These are phyloP conservation scores for Priceomyces carsonii DNA, from an alignment of 805 yeast species.

Conservation along the genomic window DNA sequence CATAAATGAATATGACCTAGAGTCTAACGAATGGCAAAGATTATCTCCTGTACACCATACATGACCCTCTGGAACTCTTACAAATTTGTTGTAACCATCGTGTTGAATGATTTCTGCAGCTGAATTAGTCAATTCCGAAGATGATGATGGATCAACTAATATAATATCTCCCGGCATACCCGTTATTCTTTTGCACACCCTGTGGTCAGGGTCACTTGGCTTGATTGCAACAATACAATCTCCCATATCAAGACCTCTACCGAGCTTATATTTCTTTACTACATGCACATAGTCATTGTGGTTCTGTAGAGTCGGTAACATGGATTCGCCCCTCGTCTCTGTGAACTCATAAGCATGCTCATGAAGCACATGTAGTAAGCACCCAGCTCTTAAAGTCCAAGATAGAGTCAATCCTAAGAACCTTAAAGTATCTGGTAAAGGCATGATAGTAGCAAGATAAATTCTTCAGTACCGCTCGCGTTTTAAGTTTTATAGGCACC, in stretches of 20 bases:
- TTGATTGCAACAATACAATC: conserved; percentile 86
- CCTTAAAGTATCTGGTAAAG: conserved; percentile 20
- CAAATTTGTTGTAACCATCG: conserved; percentile 54
- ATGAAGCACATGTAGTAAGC: conserved; percentile 65
- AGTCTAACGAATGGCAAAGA: conserved; percentile 80
- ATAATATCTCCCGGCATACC: conserved; percentile 96
- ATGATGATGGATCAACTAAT: conserved; percentile 73
- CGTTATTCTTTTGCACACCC: conserved; percentile 90
- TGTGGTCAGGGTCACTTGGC: conserved; percentile 82
- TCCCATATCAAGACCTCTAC: conserved; percentile 71
- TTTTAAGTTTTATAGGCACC: too few relatives aligned
- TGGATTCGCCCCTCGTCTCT: conserved; percentile 88
- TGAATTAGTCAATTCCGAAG: conserved; percentile 41
- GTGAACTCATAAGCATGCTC: conserved; percentile 71
- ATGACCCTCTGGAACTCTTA: conserved; percentile 89
- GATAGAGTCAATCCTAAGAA: conserved; percentile 38
- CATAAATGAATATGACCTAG: conserved; percentile 84
- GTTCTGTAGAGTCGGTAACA: conserved; percentile 86
- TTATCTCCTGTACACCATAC: conserved; percentile 98
- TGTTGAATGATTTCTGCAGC: conserved; percentile 24
- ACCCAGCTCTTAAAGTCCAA: conserved; percentile 61
- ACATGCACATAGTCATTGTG: conserved; percentile 79
- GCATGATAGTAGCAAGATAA: conserved; percentile 7
- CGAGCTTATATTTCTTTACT: conserved; percentile 61
- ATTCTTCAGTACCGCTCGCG: too few relatives aligned